These are phyloP conservation scores for Bombardia bombarda DNA, from an alignment of 495 filamentous ascomycete species.

Conservation along the genomic window DNA sequence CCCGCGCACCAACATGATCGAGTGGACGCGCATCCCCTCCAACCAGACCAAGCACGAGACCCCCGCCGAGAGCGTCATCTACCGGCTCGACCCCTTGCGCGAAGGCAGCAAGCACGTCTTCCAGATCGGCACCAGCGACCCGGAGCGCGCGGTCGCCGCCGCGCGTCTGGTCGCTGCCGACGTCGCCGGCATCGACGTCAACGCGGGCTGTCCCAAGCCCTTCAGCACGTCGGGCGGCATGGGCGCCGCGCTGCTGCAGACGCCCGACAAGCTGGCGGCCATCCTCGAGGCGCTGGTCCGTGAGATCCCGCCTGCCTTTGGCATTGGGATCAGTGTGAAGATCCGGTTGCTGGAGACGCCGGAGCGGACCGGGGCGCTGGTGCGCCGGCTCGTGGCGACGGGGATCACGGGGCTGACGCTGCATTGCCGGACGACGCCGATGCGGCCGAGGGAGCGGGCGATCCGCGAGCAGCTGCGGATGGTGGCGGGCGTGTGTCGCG, in stretches of 20 bases:
- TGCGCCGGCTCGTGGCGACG: conserved; percentile 65
- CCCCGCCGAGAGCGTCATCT: conserved; percentile 65
- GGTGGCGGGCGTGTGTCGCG: conserved; percentile 66
- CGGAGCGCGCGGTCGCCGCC: conserved; percentile 72
- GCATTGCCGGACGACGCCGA: conserved; percentile 91
- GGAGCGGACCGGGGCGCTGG: conserved; percentile 62
- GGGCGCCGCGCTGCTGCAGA: conserved; percentile 82
- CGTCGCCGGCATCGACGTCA: conserved; percentile 91
- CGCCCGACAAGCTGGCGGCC: conserved; percentile 70
- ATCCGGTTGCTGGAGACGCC: conserved; percentile 78
- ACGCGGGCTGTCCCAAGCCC: conserved; percentile 94
- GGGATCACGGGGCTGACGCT: conserved; percentile 89
- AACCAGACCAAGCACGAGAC: conserved; percentile 43
- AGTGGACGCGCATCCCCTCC: conserved; percentile 70
- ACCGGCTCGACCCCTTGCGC: conserved; percentile 65
- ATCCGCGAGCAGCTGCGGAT: conserved; percentile 79
- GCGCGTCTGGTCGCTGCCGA: conserved; percentile 75
- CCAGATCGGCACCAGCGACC: conserved; percentile 81
- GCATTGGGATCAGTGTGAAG: conserved; percentile 92
- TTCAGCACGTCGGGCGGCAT: conserved; percentile 88
- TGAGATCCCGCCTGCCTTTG: conserved; percentile 63
- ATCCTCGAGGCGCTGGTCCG: conserved; percentile 76
- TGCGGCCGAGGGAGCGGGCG: conserved; percentile 83
- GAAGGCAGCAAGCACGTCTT: conserved; percentile 73
- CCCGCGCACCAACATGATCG: conserved; percentile 63